Evolutionary conservation across 2,329 filamentous ascomycete species (phyloP), one percentile per base, ranked within the genome.

Genomic region (Teratosphaeria viscida): DNA sequence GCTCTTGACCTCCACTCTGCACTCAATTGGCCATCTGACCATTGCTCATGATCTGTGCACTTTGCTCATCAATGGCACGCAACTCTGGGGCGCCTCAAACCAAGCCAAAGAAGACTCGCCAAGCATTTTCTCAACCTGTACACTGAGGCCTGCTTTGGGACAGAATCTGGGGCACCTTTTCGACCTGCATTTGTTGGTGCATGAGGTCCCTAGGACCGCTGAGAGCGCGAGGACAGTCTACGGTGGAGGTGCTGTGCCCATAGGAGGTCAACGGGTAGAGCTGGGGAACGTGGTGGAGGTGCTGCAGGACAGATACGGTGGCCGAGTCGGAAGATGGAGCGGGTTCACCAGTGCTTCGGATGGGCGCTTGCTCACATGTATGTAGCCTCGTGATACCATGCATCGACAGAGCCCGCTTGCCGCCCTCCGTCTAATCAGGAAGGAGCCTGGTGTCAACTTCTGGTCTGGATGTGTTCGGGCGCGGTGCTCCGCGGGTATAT

Each of bases 171-270:
- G 65, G 0, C 64, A 68, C 53, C 66, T 71, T 47, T 64, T 75
- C 2, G 78, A 79, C 64, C 55, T 73, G 52, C 71, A 76, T 52
- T 34, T 79, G 2, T 63, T 79, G n/a, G 62, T 79, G n/a, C 72
- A 70, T 58, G 29, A 39, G n/a, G 39, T 77, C 47, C 74, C 75
- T n/a, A 68, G 62, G 56, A 58, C 67, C 12, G 71, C 66, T 27
- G 60, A 60, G 16, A 75, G 77, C 66, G 75, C 74, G 0, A 67
- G 61, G 47, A 63, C 65, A 6, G 63, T 69, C 19, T 74, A 74
- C 61, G 64, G 59, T 43, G 47, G 57, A 39, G 59, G 60, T 26
- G 61, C 59, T 54, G 59, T 35, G 27, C 61, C 29, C 12, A 56
- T 57, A 52, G 39, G 62, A 61, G 52, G 53, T 29, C 34, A 55